Base-by-base conservation (phyloP, 2,329 filamentous ascomycete species). In the Stachybotrys echinatus region DNA sequence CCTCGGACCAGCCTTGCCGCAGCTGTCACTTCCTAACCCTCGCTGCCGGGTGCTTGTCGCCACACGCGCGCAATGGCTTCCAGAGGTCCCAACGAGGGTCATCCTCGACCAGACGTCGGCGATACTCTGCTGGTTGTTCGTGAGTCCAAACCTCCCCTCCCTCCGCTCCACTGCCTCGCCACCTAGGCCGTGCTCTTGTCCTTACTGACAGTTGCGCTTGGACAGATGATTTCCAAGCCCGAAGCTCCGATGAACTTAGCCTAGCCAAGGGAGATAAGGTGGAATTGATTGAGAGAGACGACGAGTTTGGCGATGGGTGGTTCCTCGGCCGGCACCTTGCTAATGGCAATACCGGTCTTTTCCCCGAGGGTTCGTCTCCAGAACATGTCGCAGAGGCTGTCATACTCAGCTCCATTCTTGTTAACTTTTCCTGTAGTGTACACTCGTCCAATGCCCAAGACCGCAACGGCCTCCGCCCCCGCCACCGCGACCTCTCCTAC, bases 191-290 rank as follows among this genome's bases (percentile, higher is more conserved):
- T 50, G 42, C 42, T 12, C 27, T 38, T 14, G 19, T n/a, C 19
- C 23, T 23, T 51, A 46, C 53, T 54, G 12, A 56, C 52, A 23
- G n/a, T 48, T 53, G 42, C 40, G 38, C 27, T 42, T 42, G 39
- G 50, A 42, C 51, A 95, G 90, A 99, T 72, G 91, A 96, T 71
- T 97, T 99, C 68, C 76, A 85, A 59, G 92, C 92, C 51, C 85
- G 94, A 58, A 95, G 91, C 68, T 87, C 89, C 51, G 94, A 99
- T 71, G 94, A 99, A 76, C 78, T 99, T 63, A 95, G 84, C 59
- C 77, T 99, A 57, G 76, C 83, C 49, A 95, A 95, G 64, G 92
- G 88, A 59, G 88, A 94, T 62, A 83, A 87, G 55, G 86, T 95
- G 54, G 87, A 92, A 72, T 73, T 95, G 54, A 82, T 92, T 55